Conservation (phyloP, 345 rosid genomes). For the Punica granatum region DNA sequence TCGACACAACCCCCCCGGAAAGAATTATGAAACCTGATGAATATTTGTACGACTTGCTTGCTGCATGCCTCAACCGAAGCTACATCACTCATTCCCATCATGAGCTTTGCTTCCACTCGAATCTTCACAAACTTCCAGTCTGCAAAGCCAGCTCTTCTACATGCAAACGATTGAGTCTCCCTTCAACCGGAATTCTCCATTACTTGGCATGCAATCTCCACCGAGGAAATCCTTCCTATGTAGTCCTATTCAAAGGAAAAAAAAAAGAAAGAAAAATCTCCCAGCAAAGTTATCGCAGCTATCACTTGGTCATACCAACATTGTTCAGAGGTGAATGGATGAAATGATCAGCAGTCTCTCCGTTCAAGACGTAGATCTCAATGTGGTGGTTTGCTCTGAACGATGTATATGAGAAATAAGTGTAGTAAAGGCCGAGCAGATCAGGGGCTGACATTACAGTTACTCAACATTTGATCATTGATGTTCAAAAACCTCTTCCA, state of each 20-base stretch:
- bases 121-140: background rate
- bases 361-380: background rate
- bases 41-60: background rate
- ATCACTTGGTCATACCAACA: background rate
- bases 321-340: background rate
- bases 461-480: constrained; percentile 55
- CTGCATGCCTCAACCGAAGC: background rate
- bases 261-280: background rate
- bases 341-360: background rate
- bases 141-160: background rate
- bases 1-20: background rate
- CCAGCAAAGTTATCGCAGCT: too few relatives aligned
- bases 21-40: background rate
- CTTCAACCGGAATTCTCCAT: background rate
- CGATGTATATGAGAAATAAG: background rate
- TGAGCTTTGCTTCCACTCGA: background rate
- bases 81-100: background rate
- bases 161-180: background rate
- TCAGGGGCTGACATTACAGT: constrained; percentile 79
- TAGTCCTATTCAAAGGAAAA: background rate
- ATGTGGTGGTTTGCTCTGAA: background rate
- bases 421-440: background rate
- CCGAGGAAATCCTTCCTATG: background rate
- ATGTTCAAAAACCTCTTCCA: constrained; percentile 72
- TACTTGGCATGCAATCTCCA: background rate